These are phyloP conservation scores for Coemansia sp. DNA, from an alignment of 192 early-diverging fungal genomes.

Conservation along the genomic window DNA sequence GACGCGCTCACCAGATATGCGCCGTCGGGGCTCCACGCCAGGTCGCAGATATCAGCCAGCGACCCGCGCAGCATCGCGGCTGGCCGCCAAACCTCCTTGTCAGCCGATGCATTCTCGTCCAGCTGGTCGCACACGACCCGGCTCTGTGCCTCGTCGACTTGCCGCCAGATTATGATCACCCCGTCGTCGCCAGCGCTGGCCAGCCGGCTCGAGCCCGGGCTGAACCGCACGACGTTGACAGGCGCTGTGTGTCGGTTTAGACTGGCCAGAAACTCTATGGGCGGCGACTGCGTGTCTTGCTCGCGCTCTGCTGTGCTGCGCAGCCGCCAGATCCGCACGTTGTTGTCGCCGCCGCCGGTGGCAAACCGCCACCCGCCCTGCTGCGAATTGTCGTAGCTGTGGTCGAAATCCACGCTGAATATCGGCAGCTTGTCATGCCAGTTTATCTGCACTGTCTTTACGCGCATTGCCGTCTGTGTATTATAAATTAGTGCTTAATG, in stretches of 20 bases:
- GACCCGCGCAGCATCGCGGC: conserved; percentile 70
- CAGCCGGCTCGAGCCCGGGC: conserved; percentile 67
- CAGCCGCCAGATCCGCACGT: conserved; percentile 69
- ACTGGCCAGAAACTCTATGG: conserved; percentile 78
- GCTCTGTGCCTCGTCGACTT: conserved; percentile 41
- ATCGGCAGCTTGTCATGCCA: conserved; percentile 93
- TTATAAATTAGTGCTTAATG: neutral
- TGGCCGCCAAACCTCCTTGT: conserved; percentile 75
- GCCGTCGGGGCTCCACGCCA: conserved; percentile 92
- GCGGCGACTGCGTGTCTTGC: conserved; percentile 24
- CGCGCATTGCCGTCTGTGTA: conserved; percentile 54
- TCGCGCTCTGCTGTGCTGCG: conserved; percentile 16
- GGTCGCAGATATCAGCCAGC: conserved; percentile 82
- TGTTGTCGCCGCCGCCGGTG: conserved; percentile 87
- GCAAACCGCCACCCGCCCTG: conserved; percentile 65
- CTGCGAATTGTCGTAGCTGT: conserved; percentile 20
- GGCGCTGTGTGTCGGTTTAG: conserved; percentile 82
- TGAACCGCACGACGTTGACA: conserved; percentile 92
- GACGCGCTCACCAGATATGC: conserved; percentile 78
- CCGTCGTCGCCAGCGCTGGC: conserved; percentile 94
- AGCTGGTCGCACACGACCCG: neutral
- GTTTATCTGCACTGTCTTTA: conserved; percentile 80
- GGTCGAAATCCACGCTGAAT: conserved; percentile 90
- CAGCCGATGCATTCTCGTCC: conserved; percentile 19
- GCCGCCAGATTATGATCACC: conserved; percentile 82